A percentile compares a stretch with the other conserved stretches of the same genome.
These are phyloP conservation scores for Clitopilus hobsonii DNA, from an alignment of 768 basidiomycete species.

Conservation along the genomic window DNA sequence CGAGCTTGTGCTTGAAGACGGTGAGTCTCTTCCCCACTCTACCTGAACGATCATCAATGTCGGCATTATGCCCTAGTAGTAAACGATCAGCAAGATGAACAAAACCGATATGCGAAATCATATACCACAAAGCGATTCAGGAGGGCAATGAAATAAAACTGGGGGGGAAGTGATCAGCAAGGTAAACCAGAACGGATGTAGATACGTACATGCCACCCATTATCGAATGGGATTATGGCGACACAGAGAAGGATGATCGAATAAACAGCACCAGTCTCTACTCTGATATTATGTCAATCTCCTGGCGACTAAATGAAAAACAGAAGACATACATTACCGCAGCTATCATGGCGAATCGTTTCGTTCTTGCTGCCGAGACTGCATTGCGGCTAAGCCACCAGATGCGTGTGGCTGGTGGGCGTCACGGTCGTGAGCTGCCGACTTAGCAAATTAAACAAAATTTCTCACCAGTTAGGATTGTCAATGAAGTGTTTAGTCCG, in stretches of 20 bases:
- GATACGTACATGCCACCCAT: constrained; percentile 8
- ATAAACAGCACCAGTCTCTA: constrained; percentile 25
- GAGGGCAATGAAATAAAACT: constrained; percentile 13
- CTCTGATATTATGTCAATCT: too few species aligned
- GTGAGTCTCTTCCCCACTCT: constrained; percentile 7
- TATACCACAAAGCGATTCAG: constrained; percentile 23
- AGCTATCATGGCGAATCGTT: constrained; percentile 8
- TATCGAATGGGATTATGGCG: constrained; percentile 7
- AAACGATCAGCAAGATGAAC: not conserved
- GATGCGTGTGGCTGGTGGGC: constrained; percentile 11
- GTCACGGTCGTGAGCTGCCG: too few species aligned
- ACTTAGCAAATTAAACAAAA: too few species aligned
- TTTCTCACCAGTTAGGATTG: constrained; percentile 18
- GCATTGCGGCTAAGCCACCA: constrained; percentile 15
- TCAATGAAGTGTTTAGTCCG: constrained; percentile 18
- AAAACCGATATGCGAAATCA: not conserved
- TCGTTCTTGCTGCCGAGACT: constrained; percentile 3
- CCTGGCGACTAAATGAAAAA: not conserved
- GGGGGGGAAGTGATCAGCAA: not conserved
- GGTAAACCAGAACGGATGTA: not conserved
- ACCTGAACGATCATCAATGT: constrained; percentile 22
- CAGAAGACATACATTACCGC: constrained; percentile 10
- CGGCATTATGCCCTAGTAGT: constrained; percentile 18
- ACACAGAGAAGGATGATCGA: constrained; percentile 16
- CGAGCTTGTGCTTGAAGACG: constrained; percentile 6